Percentiles rank a stretch among this genome's conserved stretches.
These are phyloP conservation scores for Paramecium sexaurelia DNA, from an alignment of 73 alveolate species.

Conservation along the genomic window DNA sequence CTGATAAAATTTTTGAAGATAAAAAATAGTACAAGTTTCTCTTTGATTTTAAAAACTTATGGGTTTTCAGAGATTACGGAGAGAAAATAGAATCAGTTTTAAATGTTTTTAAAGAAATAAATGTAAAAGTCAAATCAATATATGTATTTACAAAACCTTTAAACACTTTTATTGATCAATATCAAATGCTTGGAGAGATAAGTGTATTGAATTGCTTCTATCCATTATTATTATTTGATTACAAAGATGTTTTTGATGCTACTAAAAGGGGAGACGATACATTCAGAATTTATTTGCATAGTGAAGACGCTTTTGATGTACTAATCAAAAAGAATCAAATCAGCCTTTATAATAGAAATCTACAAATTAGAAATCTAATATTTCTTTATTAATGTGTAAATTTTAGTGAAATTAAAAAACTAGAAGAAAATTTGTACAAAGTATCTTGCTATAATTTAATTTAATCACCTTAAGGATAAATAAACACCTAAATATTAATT, in stretches of 20 bases:
- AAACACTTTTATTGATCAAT: background rate
- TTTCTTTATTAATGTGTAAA: slow-evolving; percentile 1
- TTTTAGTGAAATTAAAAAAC: background rate
- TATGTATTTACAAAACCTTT: background rate
- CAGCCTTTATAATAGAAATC: background rate
- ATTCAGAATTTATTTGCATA: slow-evolving; percentile 15
- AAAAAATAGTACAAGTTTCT: background rate
- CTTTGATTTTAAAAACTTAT: background rate
- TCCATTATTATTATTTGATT: slow-evolving; percentile 33
- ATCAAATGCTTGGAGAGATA: background rate
- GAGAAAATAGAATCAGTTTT: background rate
- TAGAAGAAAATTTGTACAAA: background rate
- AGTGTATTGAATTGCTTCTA: background rate
- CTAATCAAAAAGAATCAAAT: background rate
- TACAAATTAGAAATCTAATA: background rate
- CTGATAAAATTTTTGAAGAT: background rate
- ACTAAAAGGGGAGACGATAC: slow-evolving; percentile 13
- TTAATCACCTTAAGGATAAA: background rate
- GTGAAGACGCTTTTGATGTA: background rate
- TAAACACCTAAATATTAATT: background rate
- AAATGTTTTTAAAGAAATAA: slow-evolving; percentile 8
- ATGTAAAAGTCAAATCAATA: slow-evolving; percentile 1
- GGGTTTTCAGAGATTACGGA: slow-evolving; percentile 36
- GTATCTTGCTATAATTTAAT: background rate
- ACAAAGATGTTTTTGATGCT: background rate